Evolutionary conservation across 2,329 filamentous ascomycete genomes (phyloP).

Genomic region (Cladosporium sp.): DNA sequence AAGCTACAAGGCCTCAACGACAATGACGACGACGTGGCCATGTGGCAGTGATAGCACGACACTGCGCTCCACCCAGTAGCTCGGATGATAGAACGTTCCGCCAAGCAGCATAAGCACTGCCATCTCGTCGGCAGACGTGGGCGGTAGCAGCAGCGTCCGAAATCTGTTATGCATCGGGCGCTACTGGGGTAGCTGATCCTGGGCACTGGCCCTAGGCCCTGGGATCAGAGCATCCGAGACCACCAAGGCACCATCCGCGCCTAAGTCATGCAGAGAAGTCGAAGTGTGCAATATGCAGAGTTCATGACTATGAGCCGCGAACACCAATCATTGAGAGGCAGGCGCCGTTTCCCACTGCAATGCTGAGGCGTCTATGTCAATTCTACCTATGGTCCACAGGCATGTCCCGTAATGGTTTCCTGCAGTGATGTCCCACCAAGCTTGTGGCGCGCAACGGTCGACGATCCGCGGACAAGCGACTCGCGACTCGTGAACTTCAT

Average conservation of each 20-base stretch:
- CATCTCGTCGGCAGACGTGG: background rate
- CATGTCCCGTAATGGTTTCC: no score
- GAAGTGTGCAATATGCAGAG: no score
- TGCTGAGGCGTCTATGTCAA: no score
- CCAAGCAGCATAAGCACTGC: background rate
- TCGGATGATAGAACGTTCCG: background rate
- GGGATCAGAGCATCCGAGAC: constrained; percentile 5
- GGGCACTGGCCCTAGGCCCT: no score
- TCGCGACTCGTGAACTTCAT: background rate
- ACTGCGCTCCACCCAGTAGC: constrained; percentile 4
- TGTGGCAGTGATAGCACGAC: background rate
- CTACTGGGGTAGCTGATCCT: background rate
- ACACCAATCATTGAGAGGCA: no score
- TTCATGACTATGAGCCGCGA: no score
- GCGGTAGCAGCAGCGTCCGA: background rate
- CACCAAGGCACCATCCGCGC: background rate
- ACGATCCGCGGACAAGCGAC: constrained; percentile 1
- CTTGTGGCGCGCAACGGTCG: constrained; percentile 1
- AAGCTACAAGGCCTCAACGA: constrained; percentile 4
- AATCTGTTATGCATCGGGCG: background rate
- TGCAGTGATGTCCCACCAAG: background rate
- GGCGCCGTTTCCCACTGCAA: no score
- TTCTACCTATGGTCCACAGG: no score
- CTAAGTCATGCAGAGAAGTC: background rate
- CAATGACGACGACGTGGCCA: constrained; percentile 10